phyloP scores from a whole-genome alignment of 2,329 filamentous ascomycete genomes.

The Onygenales sp. region DNA sequence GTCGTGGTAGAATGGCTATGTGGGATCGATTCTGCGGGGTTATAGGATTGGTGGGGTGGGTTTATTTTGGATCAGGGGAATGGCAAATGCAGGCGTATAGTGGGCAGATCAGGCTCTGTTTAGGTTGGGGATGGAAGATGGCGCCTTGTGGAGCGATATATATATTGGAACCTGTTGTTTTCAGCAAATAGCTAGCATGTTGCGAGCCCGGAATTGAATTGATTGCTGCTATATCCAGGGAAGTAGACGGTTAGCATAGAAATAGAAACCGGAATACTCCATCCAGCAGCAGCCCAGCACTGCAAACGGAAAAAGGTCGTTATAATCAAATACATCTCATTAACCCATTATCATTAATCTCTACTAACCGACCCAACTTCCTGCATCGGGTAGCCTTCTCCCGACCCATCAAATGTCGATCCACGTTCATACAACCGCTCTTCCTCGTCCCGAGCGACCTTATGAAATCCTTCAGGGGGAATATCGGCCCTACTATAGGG shows the following conservation, averaged over 20 bases:
- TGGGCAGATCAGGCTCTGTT: neutral
- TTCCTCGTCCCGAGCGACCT: conserved; percentile 10
- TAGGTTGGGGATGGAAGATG: neutral
- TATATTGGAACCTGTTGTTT: no score
- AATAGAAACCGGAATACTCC: no score
- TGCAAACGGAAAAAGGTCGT: neutral
- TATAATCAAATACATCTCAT: conserved; percentile 1
- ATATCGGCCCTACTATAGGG: conserved; percentile 6
- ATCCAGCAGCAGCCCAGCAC: no score
- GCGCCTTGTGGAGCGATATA: no score
- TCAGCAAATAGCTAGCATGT: no score
- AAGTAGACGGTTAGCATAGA: no score
- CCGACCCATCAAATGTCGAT: neutral
- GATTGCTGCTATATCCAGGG: no score
- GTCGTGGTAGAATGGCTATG: no score
- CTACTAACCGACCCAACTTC: neutral
- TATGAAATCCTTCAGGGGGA: conserved; percentile 5
- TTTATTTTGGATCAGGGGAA: neutral
- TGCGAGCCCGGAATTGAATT: no score
- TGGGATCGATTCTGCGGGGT: no score
- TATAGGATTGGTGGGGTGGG: no score
- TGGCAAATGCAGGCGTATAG: neutral
- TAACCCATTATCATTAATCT: neutral
- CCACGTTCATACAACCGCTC: conserved; percentile 3
- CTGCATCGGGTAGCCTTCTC: neutral